A percentile compares a stretch with the other conserved stretches of the same genome.
Conservation (phyloP, 805 yeast species). For the Yarrowia sp. region DNA sequence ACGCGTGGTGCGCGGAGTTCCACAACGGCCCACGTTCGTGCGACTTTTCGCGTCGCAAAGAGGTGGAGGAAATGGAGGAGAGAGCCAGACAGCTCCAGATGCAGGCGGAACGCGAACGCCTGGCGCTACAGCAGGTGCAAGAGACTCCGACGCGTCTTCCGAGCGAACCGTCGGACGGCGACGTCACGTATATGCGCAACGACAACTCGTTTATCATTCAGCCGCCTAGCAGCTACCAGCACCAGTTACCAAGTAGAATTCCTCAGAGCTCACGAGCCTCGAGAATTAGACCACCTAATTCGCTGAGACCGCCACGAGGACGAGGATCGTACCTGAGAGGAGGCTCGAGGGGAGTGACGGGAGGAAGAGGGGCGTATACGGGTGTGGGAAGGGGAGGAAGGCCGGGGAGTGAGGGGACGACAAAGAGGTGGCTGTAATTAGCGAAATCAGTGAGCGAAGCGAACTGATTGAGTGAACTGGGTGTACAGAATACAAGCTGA, state of each 20-base stretch:
- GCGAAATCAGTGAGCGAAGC: neutral
- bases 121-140: slow-evolving; percentile 18
- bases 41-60: slow-evolving; percentile 27
- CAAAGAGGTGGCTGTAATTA: slow-evolving; percentile 15
- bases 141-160: slow-evolving; percentile 25
- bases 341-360: slow-evolving; percentile 9
- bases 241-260: slow-evolving; percentile 15
- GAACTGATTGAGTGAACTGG: neutral
- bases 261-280: slow-evolving; percentile 18
- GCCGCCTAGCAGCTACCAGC: slow-evolving; percentile 7
- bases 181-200: slow-evolving; percentile 25
- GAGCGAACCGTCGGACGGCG: slow-evolving; percentile 34
- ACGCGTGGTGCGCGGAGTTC: slow-evolving; percentile 88
- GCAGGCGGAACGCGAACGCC: slow-evolving; percentile 13
- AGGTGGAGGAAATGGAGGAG: slow-evolving; percentile 29
- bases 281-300: slow-evolving; percentile 13
- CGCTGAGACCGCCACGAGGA: slow-evolving; percentile 20
- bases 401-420: neutral
- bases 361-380: slow-evolving; percentile 6
- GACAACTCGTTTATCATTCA: slow-evolving; percentile 36
- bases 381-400: neutral
- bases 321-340: slow-evolving; percentile 11
- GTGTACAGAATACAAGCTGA: no score
- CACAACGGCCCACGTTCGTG: slow-evolving; percentile 46
- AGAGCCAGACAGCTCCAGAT: neutral